Base-by-base conservation (phyloP, 2,329 filamentous ascomycete genomes). In the Neofusicoccum cordaticola region DNA sequence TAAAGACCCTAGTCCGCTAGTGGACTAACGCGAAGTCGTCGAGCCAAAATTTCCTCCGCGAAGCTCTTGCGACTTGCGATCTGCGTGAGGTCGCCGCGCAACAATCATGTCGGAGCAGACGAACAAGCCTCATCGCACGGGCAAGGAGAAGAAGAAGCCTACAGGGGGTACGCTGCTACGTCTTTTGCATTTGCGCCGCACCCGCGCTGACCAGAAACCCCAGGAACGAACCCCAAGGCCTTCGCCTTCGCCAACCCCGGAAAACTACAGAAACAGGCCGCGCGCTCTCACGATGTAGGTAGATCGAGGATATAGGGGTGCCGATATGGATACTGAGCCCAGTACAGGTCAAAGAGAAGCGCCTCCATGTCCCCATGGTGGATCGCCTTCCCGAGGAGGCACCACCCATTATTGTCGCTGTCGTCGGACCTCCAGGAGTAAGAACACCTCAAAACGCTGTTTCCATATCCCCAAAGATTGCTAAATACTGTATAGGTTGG, bases 301-400 rank as follows among this genome's bases (percentile, higher is more conserved):
- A 51, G 52, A 5, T 15, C n/a, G 31, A 12, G 27, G 5, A 9
- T 13, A n/a, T 5, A 3, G 5, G 22, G 22, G 17, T 8, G 15
- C 19, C 15, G 17, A 17, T n/a, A 6, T 27, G 6, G 35, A 31
- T 52, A 19, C 22, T 53, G 13, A 62, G 42, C 2, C 34, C n/a
- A 6, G 47, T 13, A 12, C 73, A 93, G 90, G 88, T 97, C 78
- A 95, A 92, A 84, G 96, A 99, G 80, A 97, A 96, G 80, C 88
- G 94, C 66, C 85, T 98, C 44, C 96, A 99, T 84, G 95, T 99
- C 17, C 95, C 95, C 50, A 90, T 97, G 76, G 91, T 98, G 80
- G 95, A 99, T 83, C 89, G 96, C 70, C 84, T 98, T 34, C 94
- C 95, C 69, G 94, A 98, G 79, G 95, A 98, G 81, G 91, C 95